Evolutionary conservation across 2,329 filamentous ascomycete species (phyloP).

Genomic region (Pseudodiploospora longispora): DNA sequence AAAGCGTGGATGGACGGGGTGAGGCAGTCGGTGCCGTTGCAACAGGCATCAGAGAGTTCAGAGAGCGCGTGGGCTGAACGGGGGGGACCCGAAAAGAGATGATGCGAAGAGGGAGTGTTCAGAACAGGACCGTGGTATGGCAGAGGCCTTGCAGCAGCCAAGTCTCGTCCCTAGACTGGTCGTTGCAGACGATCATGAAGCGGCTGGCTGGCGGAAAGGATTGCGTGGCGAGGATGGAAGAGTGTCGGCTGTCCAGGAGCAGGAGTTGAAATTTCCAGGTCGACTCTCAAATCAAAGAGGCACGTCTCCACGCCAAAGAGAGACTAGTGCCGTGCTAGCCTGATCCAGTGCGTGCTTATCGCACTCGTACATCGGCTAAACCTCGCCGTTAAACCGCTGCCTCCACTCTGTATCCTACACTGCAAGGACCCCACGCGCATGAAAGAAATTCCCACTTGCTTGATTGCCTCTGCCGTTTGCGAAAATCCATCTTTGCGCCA

Average conservation of each 20-base stretch:
- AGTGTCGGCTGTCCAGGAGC: constrained; percentile 27
- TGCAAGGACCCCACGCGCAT: background rate
- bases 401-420: background rate
- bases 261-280: constrained; percentile 40
- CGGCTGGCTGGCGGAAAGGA: constrained; percentile 17
- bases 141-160: constrained; percentile 26
- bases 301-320: constrained; percentile 26
- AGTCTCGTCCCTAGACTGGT: constrained; percentile 24
- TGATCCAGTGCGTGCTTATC: constrained; percentile 23
- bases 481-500: too few relatives aligned
- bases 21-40: constrained; percentile 63
- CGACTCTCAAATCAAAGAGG: constrained; percentile 32
- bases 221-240: constrained; percentile 25
- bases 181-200: constrained; percentile 28
- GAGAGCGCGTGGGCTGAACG: constrained; percentile 31
- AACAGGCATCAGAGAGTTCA: constrained; percentile 70
- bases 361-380: constrained; percentile 26
- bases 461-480: too few relatives aligned
- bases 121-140: constrained; percentile 10
- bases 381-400: constrained; percentile 13
- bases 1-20: constrained; percentile 70
- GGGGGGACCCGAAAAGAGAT: constrained; percentile 34
- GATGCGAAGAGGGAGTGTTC: constrained; percentile 18
- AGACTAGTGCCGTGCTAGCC: constrained; percentile 27
- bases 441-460: too few relatives aligned